Conservation (phyloP, 2,329 filamentous ascomycete genomes). For the Aspergillus novofumigatus region DNA sequence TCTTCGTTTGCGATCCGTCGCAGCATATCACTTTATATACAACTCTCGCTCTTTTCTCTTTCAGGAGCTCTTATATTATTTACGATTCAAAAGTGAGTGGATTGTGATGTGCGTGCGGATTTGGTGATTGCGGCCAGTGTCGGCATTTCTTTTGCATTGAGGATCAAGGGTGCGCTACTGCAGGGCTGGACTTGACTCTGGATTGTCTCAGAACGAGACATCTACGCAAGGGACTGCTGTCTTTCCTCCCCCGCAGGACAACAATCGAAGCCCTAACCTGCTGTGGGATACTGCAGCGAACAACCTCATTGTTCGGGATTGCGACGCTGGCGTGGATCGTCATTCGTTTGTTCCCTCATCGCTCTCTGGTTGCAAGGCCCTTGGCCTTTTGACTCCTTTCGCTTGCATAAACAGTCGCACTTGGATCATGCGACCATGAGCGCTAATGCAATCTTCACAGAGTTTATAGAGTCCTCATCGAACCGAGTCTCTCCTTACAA, state of each 20-base stretch:
- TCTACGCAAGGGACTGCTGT: conserved; percentile 6
- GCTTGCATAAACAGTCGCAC: conserved; percentile 3
- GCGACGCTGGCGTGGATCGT: conserved; percentile 13
- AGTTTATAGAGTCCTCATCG: conserved; percentile 5
- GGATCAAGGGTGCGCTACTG: conserved; percentile 8
- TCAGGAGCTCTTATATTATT: not conserved
- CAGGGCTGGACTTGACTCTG: conserved; percentile 3
- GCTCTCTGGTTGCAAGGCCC: conserved; percentile 14
- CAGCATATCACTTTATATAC: conserved; percentile 1
- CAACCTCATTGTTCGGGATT: conserved; percentile 30
- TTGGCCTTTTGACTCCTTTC: conserved; percentile 10
- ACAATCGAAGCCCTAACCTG: conserved; percentile 3
- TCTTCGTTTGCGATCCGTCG: not conserved
- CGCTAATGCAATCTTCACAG: not conserved
- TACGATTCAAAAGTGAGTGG: conserved; percentile 4
- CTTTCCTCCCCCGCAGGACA: conserved; percentile 4
- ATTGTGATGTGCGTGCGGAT: conserved; percentile 3
- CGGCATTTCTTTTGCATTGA: conserved; percentile 1
- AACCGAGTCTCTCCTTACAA: conserved; percentile 7
- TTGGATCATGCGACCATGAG: not conserved
- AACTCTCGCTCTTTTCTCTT: not conserved
- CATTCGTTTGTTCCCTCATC: conserved; percentile 9
- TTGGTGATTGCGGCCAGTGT: conserved; percentile 6
- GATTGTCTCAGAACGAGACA: conserved; percentile 14
- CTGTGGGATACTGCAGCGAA: conserved; percentile 24